These are phyloP conservation scores for Vachellia collinsii DNA, from an alignment of 306 rosid genomes.

Conservation along the genomic window DNA sequence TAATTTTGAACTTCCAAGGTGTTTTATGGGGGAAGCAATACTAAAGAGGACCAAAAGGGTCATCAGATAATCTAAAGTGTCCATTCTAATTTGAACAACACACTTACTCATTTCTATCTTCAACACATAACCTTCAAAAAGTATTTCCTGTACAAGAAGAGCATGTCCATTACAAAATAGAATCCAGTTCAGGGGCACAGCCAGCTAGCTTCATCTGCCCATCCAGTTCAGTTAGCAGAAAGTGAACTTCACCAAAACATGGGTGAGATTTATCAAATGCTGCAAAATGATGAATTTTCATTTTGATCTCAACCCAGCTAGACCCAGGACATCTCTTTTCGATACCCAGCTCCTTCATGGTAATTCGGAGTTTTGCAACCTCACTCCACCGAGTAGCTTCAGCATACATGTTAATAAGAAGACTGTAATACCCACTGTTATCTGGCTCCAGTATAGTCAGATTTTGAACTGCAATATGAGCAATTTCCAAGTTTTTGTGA, in stretches of 20 bases:
- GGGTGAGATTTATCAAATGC: conserved; percentile 66
- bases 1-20: not conserved
- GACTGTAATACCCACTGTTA: conserved; percentile 69
- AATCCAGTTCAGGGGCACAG: conserved; percentile 46
- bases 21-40: not conserved
- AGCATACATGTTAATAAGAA: conserved; percentile 67
- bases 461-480: conserved; percentile 50
- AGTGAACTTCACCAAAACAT: conserved; percentile 49
- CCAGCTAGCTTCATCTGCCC: conserved; percentile 60
- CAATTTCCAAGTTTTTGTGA: conserved; percentile 62
- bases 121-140: not conserved
- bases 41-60: not conserved
- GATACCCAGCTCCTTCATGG: conserved; percentile 70
- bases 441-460: conserved; percentile 66
- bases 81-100: not conserved
- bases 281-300: conserved; percentile 57
- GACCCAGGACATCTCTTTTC: conserved; percentile 74
- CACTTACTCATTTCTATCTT: conserved; percentile 14
- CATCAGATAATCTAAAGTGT: conserved; percentile 1
- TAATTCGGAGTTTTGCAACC: conserved; percentile 56
- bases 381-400: conserved; percentile 67
- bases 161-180: not conserved
- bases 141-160: too few relatives aligned
- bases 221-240: conserved; percentile 55
- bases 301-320: conserved; percentile 74